These are phyloP conservation scores for Metroxylon sagu DNA, from an alignment of 176 grass and related monocot genomes.

Conservation along the genomic window DNA sequence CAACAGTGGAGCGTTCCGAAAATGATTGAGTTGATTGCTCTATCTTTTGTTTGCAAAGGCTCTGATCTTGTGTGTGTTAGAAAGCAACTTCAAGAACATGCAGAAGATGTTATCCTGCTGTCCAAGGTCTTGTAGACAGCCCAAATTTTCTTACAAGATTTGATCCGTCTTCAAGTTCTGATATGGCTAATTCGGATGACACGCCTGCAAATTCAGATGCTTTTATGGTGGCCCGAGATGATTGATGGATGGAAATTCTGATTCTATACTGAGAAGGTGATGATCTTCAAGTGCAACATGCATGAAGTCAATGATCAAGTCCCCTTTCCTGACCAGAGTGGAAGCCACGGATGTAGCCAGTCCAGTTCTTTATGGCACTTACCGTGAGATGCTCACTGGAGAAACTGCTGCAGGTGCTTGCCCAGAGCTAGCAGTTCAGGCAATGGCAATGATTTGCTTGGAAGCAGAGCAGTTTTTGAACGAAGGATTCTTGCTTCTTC, in stretches of 20 bases:
- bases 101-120: conserved; percentile 6
- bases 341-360: conserved; percentile 13
- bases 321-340: conserved; percentile 11
- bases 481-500: conserved; percentile 2
- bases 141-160: too few relatives aligned
- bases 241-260: conserved; percentile 14
- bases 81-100: conserved; percentile 5
- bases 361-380: conserved; percentile 13
- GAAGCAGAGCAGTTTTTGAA: conserved; percentile 7
- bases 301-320: conserved; percentile 16
- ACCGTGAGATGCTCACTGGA: conserved; percentile 14
- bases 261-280: conserved; percentile 6
- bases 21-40: conserved; percentile 10
- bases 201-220: conserved; percentile 7
- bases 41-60: conserved; percentile 10
- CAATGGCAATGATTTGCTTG: conserved; percentile 7
- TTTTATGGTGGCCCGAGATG: conserved; percentile 18
- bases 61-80: conserved; percentile 12
- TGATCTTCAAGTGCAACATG: conserved; percentile 11
- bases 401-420: conserved; percentile 11
- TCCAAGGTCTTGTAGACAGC: neutral
- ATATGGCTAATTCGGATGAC: conserved; percentile 4
- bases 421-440: conserved; percentile 12
- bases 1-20: conserved; percentile 6
- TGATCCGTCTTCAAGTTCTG: too few relatives aligned